phyloP scores from a whole-genome alignment of 495 filamentous ascomycete genomes.

The Astrothelium macrocarpum region DNA sequence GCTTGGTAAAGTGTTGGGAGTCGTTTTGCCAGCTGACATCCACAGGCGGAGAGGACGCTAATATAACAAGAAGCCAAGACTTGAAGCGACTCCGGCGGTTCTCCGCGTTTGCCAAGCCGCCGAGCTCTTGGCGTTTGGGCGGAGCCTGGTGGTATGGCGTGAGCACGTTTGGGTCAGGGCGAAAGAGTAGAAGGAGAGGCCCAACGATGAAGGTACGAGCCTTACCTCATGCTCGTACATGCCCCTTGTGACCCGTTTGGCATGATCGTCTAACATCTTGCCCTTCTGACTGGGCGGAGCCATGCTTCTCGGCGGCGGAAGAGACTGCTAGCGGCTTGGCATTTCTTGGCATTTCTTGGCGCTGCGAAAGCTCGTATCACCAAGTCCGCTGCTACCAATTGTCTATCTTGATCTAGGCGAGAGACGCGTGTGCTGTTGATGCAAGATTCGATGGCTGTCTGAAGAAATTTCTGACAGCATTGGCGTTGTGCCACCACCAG shows the following conservation, averaged over 20 bases:
- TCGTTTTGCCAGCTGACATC: not conserved
- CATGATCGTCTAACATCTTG: not conserved
- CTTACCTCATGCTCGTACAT: not conserved
- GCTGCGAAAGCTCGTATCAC: not conserved
- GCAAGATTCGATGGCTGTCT: not conserved
- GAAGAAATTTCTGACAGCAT: not conserved
- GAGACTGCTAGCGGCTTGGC: not conserved
- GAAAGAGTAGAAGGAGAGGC: not conserved
- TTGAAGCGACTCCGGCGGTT: not conserved
- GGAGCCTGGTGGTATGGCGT: not conserved
- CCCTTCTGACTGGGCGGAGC: not conserved
- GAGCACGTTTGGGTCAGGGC: not conserved
- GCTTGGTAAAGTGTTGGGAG: not conserved
- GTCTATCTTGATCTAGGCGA: not conserved
- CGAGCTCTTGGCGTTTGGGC: conserved; percentile 2
- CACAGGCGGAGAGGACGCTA: not conserved
- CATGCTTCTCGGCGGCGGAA: not conserved
- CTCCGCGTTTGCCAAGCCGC: conserved; percentile 3
- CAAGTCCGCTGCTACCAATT: not conserved
- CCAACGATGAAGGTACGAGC: not conserved
- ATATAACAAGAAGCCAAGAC: not conserved
- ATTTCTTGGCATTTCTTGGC: conserved; percentile 2
- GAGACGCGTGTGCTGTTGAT: not conserved
- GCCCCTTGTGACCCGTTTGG: not conserved
- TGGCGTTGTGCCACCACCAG: not conserved